A percentile compares a stretch with the other conserved stretches of the same genome.
Evolutionary conservation across 495 filamentous ascomycete genomes (phyloP).

Genomic region (Aspergillus biplanus): DNA sequence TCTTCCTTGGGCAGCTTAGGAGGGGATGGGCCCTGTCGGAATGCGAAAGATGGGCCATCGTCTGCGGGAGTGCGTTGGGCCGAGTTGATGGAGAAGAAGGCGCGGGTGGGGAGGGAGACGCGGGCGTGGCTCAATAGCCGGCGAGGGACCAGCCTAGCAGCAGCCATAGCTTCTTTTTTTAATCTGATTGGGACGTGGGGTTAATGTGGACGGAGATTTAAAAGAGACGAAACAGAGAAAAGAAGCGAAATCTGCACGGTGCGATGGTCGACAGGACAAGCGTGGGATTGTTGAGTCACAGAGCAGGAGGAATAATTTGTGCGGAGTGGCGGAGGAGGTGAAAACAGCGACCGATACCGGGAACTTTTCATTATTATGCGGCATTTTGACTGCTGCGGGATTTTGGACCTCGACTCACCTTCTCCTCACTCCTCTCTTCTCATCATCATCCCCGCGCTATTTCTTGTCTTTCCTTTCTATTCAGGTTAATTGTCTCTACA

Average conservation of each 20-base stretch:
- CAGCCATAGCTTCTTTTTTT: neutral
- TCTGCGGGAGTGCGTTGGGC: conserved; percentile 32
- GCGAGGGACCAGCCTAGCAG: conserved; percentile 22
- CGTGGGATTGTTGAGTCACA: conserved; percentile 5
- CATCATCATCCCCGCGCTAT: conserved; percentile 6
- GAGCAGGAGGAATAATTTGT: neutral
- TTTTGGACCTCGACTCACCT: conserved; percentile 2
- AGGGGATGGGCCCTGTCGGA: conserved; percentile 66
- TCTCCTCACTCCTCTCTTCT: conserved; percentile 11
- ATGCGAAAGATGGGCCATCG: conserved; percentile 40
- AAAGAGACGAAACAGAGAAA: neutral
- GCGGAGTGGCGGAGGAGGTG: conserved; percentile 21
- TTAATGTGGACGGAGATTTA: neutral
- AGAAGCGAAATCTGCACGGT: neutral
- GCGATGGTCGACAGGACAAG: neutral
- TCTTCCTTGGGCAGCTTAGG: conserved; percentile 84
- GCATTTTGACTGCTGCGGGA: conserved; percentile 7
- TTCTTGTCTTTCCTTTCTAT: conserved; percentile 13
- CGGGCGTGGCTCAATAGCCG: conserved; percentile 27
- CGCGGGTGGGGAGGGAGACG: conserved; percentile 31
- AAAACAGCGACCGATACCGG: conserved; percentile 38
- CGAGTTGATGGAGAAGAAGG: conserved; percentile 37
- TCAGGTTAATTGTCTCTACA: conserved; percentile 12
- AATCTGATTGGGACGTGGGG: neutral
- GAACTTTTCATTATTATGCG: conserved; percentile 1